Evolutionary conservation across 176 grass and related monocot genomes (phyloP).

Genomic region (Hordeum marinum): DNA sequence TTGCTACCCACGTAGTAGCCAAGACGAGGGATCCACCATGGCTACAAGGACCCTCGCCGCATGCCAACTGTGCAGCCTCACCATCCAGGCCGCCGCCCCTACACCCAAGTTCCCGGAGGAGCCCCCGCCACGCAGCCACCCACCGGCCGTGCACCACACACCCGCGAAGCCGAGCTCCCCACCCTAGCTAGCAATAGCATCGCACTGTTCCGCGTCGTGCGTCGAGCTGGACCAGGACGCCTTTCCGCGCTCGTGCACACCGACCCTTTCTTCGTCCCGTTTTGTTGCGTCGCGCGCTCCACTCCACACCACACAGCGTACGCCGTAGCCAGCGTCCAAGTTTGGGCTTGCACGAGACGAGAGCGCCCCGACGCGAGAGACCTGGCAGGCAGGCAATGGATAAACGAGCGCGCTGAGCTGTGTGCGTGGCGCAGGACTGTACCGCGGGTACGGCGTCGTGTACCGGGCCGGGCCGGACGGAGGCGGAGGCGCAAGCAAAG

Average conservation of each 20-base stretch:
- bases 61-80: too few relatives aligned
- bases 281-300: neutral
- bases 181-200: neutral
- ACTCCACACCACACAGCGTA: too few relatives aligned
- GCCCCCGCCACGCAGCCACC: too few relatives aligned
- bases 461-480: neutral
- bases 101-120: too few relatives aligned
- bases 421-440: neutral
- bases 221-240: neutral
- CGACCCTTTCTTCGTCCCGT: neutral
- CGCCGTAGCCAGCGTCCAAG: neutral
- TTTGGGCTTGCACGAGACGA: neutral
- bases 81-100: too few relatives aligned
- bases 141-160: neutral
- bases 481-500: neutral
- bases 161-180: neutral
- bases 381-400: neutral
- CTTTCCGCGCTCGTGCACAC: neutral
- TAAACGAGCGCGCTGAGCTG: neutral
- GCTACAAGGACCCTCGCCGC: too few relatives aligned
- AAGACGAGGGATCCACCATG: too few relatives aligned
- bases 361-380: neutral
- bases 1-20: too few relatives aligned
- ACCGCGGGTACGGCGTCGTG: slow-evolving; percentile 7
- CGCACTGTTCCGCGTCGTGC: neutral